Conservation (phyloP, 192 early-diverging fungal genomes). For the Paraglomus brasilianum region DNA sequence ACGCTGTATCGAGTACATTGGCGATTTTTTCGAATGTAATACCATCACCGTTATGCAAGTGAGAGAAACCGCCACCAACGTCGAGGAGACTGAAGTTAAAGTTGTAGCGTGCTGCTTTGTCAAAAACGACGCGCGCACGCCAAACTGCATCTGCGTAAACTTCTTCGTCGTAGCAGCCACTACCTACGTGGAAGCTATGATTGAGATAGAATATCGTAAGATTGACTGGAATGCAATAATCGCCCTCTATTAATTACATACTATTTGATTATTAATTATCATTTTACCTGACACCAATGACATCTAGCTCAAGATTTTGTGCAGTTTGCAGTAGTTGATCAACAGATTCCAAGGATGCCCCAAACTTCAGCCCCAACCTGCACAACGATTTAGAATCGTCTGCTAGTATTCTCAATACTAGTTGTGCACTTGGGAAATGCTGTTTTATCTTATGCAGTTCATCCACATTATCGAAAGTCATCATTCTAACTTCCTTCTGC, state of each 20-base stretch:
- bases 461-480: slow-evolving; percentile 99
- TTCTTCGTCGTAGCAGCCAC: slow-evolving; percentile 85
- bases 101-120: slow-evolving; percentile 75
- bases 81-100: slow-evolving; percentile 75
- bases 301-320: slow-evolving; percentile 74
- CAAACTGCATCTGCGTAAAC: slow-evolving; percentile 89
- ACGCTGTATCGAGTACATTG: slow-evolving; percentile 68
- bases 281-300: slow-evolving; percentile 73
- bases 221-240: not conserved
- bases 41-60: slow-evolving; percentile 67
- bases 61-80: slow-evolving; percentile 96
- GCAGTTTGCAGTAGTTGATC: slow-evolving; percentile 71
- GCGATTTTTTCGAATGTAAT: slow-evolving; percentile 87
- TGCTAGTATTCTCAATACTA: slow-evolving; percentile 91
- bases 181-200: slow-evolving; percentile 93
- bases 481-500: slow-evolving; percentile 74
- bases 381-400: slow-evolving; percentile 94
- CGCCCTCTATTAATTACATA: not conserved
- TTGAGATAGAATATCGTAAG: not conserved
- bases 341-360: slow-evolving; percentile 75
- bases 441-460: slow-evolving; percentile 92
- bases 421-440: slow-evolving; percentile 75
- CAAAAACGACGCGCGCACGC: slow-evolving; percentile 85
- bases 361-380: slow-evolving; percentile 96
- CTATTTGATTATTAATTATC: not conserved